phyloP scores from a whole-genome alignment of 441 rosid genomes.

The Capsella rubella region DNA sequence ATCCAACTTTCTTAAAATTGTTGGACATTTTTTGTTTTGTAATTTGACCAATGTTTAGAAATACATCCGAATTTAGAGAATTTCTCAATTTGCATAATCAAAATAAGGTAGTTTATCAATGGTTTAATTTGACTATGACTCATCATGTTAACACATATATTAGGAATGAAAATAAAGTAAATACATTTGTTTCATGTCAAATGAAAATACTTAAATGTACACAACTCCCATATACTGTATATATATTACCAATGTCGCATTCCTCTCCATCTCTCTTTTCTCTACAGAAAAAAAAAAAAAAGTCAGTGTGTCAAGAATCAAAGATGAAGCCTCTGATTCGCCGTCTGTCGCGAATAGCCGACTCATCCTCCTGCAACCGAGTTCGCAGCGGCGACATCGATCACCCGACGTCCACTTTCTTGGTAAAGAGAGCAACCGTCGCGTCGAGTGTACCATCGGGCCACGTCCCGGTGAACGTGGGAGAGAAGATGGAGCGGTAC shows the following conservation, averaged over 20 bases:
- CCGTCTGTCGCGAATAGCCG: slow-evolving; percentile 81
- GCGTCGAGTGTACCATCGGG: slow-evolving; percentile 68
- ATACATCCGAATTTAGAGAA: background rate
- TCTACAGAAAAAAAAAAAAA: background rate
- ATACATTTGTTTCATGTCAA: slow-evolving; percentile 1
- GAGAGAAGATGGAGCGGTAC: slow-evolving; percentile 91
- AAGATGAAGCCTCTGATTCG: slow-evolving; percentile 81
- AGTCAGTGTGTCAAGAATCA: background rate
- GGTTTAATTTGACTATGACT: background rate
- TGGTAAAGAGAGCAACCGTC: slow-evolving; percentile 24
- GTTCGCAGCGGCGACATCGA: slow-evolving; percentile 18
- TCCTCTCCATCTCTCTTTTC: background rate
- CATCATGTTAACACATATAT: background rate
- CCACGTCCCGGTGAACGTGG: slow-evolving; percentile 86
- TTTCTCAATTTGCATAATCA: background rate
- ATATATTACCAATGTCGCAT: background rate
- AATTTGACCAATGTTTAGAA: background rate
- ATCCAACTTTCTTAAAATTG: background rate
- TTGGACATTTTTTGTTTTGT: background rate
- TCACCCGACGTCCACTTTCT: slow-evolving; percentile 13
- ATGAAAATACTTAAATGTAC: slow-evolving; percentile 14
- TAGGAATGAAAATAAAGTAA: background rate
- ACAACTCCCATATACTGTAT: background rate
- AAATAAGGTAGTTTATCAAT: slow-evolving; percentile 18
- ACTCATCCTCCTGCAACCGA: slow-evolving; percentile 63